phyloP scores from a whole-genome alignment of 768 basidiomycete genomes.

The Ramaria rubella region DNA sequence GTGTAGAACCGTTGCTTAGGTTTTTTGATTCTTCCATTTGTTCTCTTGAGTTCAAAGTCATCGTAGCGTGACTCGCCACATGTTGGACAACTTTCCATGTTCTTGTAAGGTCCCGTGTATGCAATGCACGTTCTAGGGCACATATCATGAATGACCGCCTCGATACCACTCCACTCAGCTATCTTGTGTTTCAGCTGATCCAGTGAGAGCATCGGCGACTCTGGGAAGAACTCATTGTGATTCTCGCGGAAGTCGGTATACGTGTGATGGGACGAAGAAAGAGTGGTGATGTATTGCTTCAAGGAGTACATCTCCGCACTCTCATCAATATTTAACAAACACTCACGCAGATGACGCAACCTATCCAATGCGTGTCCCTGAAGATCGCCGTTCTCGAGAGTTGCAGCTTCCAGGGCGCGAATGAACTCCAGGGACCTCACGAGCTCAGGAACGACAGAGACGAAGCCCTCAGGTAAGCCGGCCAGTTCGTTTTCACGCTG shows the following conservation, averaged over 20 bases:
- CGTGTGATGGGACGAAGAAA: background rate
- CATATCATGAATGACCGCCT: background rate
- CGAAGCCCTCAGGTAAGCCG: too few relatives aligned
- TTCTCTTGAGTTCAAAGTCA: background rate
- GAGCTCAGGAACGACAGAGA: background rate
- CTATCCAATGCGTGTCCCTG: background rate
- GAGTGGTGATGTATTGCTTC: too few relatives aligned
- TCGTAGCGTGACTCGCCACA: background rate
- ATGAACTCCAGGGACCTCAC: background rate
- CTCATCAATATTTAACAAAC: background rate
- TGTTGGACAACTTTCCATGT: background rate
- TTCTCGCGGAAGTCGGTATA: background rate
- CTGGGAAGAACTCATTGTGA: background rate
- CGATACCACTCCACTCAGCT: background rate
- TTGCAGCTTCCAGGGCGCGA: background rate
- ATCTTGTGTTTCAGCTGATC: background rate
- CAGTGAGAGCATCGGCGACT: background rate
- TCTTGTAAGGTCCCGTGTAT: background rate
- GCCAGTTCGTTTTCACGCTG: too few relatives aligned
- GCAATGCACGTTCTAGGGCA: background rate
- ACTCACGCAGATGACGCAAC: background rate
- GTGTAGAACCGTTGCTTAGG: too few relatives aligned
- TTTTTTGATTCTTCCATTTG: background rate
- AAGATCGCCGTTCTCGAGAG: background rate
- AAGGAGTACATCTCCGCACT: background rate